Evolutionary conservation across 2,329 filamentous ascomycete species (phyloP).

Genomic region (Microcyclospora pomicola): DNA sequence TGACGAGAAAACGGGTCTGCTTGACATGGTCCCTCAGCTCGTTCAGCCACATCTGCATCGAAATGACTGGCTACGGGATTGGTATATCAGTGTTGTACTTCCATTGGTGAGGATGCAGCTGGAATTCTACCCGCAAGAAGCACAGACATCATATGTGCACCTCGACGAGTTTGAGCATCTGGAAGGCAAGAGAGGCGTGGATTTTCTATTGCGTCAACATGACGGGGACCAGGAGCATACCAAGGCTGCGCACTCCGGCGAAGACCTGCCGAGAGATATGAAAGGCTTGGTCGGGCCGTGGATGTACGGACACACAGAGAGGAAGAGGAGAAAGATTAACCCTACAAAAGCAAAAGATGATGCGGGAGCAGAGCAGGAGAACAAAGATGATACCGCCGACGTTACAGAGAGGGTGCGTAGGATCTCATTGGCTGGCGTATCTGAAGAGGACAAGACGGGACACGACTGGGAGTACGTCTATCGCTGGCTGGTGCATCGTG

Average conservation of each 20-base stretch:
- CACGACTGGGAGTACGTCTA: constrained; percentile 57
- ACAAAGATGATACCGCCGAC: background rate
- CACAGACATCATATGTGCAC: constrained; percentile 41
- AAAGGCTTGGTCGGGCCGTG: constrained; percentile 58
- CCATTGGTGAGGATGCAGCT: constrained; percentile 55
- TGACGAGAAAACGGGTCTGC: constrained; percentile 57
- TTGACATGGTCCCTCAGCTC: constrained; percentile 53
- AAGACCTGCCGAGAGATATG: constrained; percentile 45
- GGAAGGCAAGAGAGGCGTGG: constrained; percentile 44
- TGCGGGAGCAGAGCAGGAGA: background rate
- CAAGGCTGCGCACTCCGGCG: constrained; percentile 11
- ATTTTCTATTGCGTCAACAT: constrained; percentile 41
- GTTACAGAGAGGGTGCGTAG: constrained; percentile 7
- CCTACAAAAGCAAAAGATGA: background rate
- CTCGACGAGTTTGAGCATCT: constrained; percentile 52
- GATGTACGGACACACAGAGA: constrained; percentile 52
- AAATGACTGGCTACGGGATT: constrained; percentile 47
- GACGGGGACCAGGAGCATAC: constrained; percentile 24
- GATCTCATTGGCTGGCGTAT: constrained; percentile 16
- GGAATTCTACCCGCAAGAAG: constrained; percentile 50
- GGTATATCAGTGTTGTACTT: constrained; percentile 55
- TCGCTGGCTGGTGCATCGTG: constrained; percentile 50
- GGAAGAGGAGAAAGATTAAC: constrained; percentile 32
- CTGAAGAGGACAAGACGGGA: constrained; percentile 26
- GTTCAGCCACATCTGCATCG: constrained; percentile 54